A percentile compares a stretch with the other conserved stretches of the same genome.
These are phyloP conservation scores for Rhodosporidiobolus odoratus DNA, from an alignment of 768 basidiomycete genomes.

Conservation along the genomic window DNA sequence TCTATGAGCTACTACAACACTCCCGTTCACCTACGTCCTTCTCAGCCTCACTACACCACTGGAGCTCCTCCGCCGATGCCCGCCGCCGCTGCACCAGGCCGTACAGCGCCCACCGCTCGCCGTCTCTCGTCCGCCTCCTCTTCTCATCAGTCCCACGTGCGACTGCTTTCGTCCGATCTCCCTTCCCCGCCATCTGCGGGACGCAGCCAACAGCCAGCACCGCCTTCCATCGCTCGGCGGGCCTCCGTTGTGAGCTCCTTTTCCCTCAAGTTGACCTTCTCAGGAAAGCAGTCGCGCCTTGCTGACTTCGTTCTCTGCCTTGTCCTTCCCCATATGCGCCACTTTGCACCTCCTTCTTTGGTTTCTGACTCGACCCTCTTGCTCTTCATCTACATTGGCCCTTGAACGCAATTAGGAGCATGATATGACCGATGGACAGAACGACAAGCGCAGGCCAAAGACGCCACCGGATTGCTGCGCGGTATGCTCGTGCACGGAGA, in stretches of 20 bases:
- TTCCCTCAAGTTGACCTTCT: no score
- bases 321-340: no score
- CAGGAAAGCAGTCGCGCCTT: no score
- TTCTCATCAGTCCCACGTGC: not conserved
- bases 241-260: no score
- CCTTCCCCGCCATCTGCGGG: not conserved
- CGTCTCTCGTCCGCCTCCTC: not conserved
- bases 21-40: not conserved
- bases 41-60: not conserved
- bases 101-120: not conserved
- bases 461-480: constrained; percentile 20
- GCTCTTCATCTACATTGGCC: not conserved
- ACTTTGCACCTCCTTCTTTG: no score
- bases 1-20: not conserved
- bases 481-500: constrained; percentile 6
- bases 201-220: not conserved
- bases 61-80: not conserved
- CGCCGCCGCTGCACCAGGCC: not conserved
- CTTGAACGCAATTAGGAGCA: no score
- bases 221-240: not conserved
- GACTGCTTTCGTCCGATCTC: not conserved
- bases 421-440: no score
- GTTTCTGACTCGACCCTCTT: no score
- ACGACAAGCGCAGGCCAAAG: constrained; percentile 1
- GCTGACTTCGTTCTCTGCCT: no score